Base-by-base conservation (phyloP, 805 yeast genomes). In the Ogataea zsoltii region DNA sequence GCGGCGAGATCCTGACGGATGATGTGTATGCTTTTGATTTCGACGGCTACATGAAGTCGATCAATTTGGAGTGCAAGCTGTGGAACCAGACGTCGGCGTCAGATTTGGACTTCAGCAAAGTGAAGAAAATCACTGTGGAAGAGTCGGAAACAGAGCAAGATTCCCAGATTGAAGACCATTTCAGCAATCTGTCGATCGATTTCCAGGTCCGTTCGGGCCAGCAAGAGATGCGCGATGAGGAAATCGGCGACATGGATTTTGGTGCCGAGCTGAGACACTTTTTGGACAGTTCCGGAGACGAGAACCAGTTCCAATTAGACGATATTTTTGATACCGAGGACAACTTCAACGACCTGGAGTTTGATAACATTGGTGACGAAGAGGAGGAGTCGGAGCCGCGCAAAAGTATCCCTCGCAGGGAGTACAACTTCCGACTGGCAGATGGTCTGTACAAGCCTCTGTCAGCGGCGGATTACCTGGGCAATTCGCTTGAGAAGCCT, bases 131-230 rank as follows among this genome's bases (percentile, higher is more conserved):
- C 11, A 57, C 56, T 11, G 49, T 61, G n/a, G 50, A 46, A 7
- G 29, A 36, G 21, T 25, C 39, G 18, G 42, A 43, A 31, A 33
- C 19, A 3, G 17, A n/a, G 10, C 39, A 45, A 15, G 31, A 38
- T 6, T 30, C 29, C 5, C 46, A 28, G 7, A 49, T 55, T 14
- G 54, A 49, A 18, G 50, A 48, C 19, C 59, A 67, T 42, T 56
- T 74, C 43, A 64, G 63, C 19, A 57, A 59, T 15, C 43, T 60
- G 9, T 63, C 65, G 7, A 44, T 72, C 21, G 77, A 74, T 50
- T 46, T 54, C 21, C 71, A 68, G 53, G 60, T 62, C 18, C 59
- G 68, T 48, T 57, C 65, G 3, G 53, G 50, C 35, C 44, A 48
- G 7, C 42, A 44, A 26, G 43, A 50, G 19, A 51, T 50, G 19